Evolutionary conservation across 306 rosid genomes (phyloP).

Genomic region (Cicer bijugum): DNA sequence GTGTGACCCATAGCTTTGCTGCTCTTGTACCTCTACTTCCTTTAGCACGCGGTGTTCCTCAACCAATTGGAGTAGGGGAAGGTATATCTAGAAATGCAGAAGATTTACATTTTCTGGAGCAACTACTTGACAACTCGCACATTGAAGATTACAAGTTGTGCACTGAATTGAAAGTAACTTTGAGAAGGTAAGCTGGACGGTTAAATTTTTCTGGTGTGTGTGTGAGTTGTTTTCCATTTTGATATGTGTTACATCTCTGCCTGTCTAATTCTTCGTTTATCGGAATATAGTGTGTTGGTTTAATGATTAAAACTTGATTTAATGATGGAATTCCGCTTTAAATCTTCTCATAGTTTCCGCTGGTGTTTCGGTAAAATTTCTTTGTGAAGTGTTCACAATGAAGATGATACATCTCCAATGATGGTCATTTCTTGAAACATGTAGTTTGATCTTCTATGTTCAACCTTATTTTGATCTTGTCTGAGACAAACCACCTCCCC

Average conservation of each 20-base stretch:
- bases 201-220: background rate
- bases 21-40: constrained; percentile 99
- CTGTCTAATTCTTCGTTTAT: constrained; percentile 2
- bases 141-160: constrained; percentile 84
- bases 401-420: constrained; percentile 7
- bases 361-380: background rate
- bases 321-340: constrained; percentile 8
- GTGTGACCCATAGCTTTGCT: constrained; percentile 99
- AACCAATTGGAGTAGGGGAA: constrained; percentile 75
- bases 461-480: constrained; percentile 32
- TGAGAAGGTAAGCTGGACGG: constrained; percentile 75
- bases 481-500: background rate
- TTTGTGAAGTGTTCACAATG: background rate
- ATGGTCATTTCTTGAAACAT: constrained; percentile 29
- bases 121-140: constrained; percentile 94
- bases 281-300: background rate
- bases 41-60: constrained; percentile 93
- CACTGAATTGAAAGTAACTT: constrained; percentile 76
- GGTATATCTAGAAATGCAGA: constrained; percentile 68
- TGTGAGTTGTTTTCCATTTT: constrained; percentile 4
- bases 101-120: constrained; percentile 88
- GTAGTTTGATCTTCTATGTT: constrained; percentile 21
- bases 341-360: constrained; percentile 17
- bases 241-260: background rate
- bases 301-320: constrained; percentile 23